These are phyloP conservation scores for Fusarium udum DNA, from an alignment of 2,329 filamentous ascomycete species.

Conservation along the genomic window DNA sequence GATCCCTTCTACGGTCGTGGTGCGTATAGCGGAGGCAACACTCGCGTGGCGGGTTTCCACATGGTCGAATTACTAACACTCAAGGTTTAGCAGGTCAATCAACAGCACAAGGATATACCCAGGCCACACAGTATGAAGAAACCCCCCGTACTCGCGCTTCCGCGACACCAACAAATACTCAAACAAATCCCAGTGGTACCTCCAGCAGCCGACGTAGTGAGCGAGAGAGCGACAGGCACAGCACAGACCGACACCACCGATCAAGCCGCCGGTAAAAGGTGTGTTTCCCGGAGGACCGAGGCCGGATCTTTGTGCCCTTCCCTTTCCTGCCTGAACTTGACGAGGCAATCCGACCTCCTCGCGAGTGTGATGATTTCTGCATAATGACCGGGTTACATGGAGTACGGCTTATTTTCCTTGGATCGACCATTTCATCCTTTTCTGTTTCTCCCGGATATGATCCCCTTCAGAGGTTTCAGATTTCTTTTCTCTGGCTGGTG, in stretches of 20 bases:
- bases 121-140: constrained; percentile 63
- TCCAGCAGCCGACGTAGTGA: constrained; percentile 54
- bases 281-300: constrained; percentile 28
- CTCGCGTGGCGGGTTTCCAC: constrained; percentile 17
- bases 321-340: constrained; percentile 33
- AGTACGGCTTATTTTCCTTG: constrained; percentile 41
- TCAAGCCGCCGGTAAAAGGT: constrained; percentile 49
- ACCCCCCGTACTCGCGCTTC: constrained; percentile 53
- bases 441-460: constrained; percentile 41
- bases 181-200: constrained; percentile 50
- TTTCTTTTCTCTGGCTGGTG: constrained; percentile 41
- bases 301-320: constrained; percentile 31
- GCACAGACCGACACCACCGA: constrained; percentile 52
- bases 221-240: constrained; percentile 54
- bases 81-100: constrained; percentile 57
- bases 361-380: constrained; percentile 46
- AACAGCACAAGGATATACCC: constrained; percentile 52
- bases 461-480: constrained; percentile 29
- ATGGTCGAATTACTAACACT: constrained; percentile 57
- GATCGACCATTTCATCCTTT: constrained; percentile 42
- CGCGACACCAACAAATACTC: constrained; percentile 51
- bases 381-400: constrained; percentile 44
- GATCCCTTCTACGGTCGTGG: constrained; percentile 69
- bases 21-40: constrained; percentile 57
- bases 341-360: constrained; percentile 35